phyloP scores from a whole-genome alignment of 2,329 filamentous ascomycete genomes.

The Pseudogymnoascus sp. region DNA sequence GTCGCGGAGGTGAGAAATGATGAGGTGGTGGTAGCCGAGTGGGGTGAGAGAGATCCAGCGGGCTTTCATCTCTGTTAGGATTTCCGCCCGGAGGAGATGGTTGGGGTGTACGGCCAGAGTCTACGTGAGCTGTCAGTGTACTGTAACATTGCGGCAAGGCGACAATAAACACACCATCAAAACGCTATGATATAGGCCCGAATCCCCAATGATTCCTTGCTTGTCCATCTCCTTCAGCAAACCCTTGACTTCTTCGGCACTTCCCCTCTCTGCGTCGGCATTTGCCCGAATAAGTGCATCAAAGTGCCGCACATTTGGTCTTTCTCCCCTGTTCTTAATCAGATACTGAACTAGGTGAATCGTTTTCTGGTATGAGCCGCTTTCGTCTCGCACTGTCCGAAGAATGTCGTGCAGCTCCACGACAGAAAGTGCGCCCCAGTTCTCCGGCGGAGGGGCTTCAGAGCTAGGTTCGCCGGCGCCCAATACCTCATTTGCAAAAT shows the following conservation, averaged over 20 bases:
- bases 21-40: slow-evolving; percentile 56
- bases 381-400: slow-evolving; percentile 30
- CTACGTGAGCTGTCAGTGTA: slow-evolving; percentile 28
- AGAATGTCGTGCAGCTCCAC: slow-evolving; percentile 40
- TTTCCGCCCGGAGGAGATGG: slow-evolving; percentile 61
- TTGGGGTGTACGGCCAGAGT: slow-evolving; percentile 78
- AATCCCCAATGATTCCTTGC: slow-evolving; percentile 53
- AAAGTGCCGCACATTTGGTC: slow-evolving; percentile 54
- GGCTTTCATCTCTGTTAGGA: slow-evolving; percentile 65
- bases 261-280: slow-evolving; percentile 53
- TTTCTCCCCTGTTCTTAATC: slow-evolving; percentile 44
- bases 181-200: slow-evolving; percentile 60
- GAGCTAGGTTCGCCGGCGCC: background rate
- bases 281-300: slow-evolving; percentile 68
- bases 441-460: slow-evolving; percentile 5
- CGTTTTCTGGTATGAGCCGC: slow-evolving; percentile 32
- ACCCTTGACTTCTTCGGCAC: slow-evolving; percentile 49
- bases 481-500: background rate
- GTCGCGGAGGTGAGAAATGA: slow-evolving; percentile 69
- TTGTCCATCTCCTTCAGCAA: slow-evolving; percentile 66
- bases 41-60: slow-evolving; percentile 59
- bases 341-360: slow-evolving; percentile 47
- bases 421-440: slow-evolving; percentile 25
- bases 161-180: slow-evolving; percentile 45
- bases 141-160: slow-evolving; percentile 5